Conservation (phyloP, 2,329 filamentous ascomycete genomes). For the Penicillium digitatum region DNA sequence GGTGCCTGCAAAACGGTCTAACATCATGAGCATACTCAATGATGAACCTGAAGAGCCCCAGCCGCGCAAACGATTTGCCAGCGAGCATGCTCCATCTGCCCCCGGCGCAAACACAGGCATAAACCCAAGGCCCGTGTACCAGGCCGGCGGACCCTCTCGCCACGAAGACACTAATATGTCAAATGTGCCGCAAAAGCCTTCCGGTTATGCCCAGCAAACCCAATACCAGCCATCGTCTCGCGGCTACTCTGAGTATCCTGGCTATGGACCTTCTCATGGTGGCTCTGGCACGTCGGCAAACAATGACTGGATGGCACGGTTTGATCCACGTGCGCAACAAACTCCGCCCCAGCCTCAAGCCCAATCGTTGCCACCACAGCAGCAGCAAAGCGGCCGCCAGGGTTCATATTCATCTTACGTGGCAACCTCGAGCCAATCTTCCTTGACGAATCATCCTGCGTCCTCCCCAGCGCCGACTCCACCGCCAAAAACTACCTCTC, state of each 20-base stretch:
- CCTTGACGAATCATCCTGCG: conserved; percentile 26
- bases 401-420: conserved; percentile 31
- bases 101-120: conserved; percentile 16
- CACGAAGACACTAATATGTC: conserved; percentile 26
- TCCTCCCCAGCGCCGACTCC: conserved; percentile 37
- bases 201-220: conserved; percentile 28
- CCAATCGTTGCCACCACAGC: conserved; percentile 21
- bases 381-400: conserved; percentile 27
- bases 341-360: conserved; percentile 16
- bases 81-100: conserved; percentile 32
- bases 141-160: conserved; percentile 21
- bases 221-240: conserved; percentile 31
- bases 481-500: conserved; percentile 27
- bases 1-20: conserved; percentile 47
- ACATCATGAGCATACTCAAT: conserved; percentile 49
- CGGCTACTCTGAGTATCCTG: conserved; percentile 33
- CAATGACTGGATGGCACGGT: conserved; percentile 43
- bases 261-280: conserved; percentile 28
- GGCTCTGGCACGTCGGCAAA: conserved; percentile 28
- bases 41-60: conserved; percentile 48
- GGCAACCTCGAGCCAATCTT: conserved; percentile 23
- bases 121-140: conserved; percentile 30
- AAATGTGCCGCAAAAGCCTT: conserved; percentile 23
- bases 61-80: conserved; percentile 45
- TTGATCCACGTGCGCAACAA: conserved; percentile 40